Base-by-base conservation (phyloP, 2,329 filamentous ascomycete genomes). In the Pochonia chlamydosporia region DNA sequence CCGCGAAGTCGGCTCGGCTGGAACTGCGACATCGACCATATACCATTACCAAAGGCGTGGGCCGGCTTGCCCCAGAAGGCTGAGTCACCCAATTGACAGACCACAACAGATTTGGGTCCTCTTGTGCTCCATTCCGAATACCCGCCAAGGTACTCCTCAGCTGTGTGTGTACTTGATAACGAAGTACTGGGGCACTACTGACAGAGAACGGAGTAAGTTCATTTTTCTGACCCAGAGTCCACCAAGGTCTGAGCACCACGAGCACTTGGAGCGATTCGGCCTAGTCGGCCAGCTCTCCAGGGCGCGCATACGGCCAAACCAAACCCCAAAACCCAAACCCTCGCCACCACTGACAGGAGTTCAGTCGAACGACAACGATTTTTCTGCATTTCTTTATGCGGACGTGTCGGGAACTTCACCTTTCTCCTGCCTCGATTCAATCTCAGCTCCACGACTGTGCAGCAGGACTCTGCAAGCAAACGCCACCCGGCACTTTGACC, bases 361-460 rank as follows among this genome's bases (percentile, higher is more conserved):
- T 14, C 18, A 39, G 18, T 23, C 18, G 7, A n/a, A 44, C 31
- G 26, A 26, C 20, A 20, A 23, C 26, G 28, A 7, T 10, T 21
- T 41, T 30, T 30, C n/a, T 31, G 28, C 30, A n/a, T 16, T 16
- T 24, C 41, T 23, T 16, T 10, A 36, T 36, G 28, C 35, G 20
- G 30, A 39, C 25, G 26, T 48, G 3, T 26, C 10, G 31, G 25
- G 28, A 5, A 23, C 21, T 42, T n/a, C 25, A 21, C 11, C 20
- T 43, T 16, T 37, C 26, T 23, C 33, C 30, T 49, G 20, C 30
- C 40, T 28, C 37, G 40, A 30, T 16, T 37, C 36, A 24, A 41
- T 18, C 36, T 26, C 41, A 21, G 24, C 13, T 25, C 28, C 30
- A 20, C 24, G n/a, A 39, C 31, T 37, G 28, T 36, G 42, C 43